Conservation (phyloP, 352 stramenopile genomes). For the Phytophthora podocarpi region DNA sequence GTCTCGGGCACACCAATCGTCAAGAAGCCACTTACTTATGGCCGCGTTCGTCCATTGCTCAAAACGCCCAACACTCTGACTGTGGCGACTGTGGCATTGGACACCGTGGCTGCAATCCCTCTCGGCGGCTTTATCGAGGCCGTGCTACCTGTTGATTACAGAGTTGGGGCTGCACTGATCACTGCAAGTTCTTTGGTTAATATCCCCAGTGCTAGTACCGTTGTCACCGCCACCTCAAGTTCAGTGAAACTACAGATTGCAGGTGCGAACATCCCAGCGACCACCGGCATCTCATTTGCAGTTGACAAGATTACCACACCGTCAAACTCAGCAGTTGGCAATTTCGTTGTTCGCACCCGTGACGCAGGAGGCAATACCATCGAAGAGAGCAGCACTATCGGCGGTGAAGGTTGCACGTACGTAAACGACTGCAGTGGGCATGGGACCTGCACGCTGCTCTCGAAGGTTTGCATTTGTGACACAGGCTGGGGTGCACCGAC, state of each 20-base stretch:
- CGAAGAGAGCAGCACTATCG: slow-evolving; percentile 56
- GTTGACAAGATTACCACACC: slow-evolving; percentile 63
- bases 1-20: slow-evolving; percentile 64
- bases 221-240: slow-evolving; percentile 29
- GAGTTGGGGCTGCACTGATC: slow-evolving; percentile 27
- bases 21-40: slow-evolving; percentile 64
- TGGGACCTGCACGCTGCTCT: slow-evolving; percentile 74
- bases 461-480: slow-evolving; percentile 67
- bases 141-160: slow-evolving; percentile 54
- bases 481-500: slow-evolving; percentile 58
- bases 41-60: slow-evolving; percentile 48
- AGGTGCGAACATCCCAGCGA: slow-evolving; percentile 33
- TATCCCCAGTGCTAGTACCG: slow-evolving; percentile 41
- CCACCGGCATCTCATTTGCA: slow-evolving; percentile 37
- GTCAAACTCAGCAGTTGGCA: slow-evolving; percentile 39
- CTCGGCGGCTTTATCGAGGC: slow-evolving; percentile 49
- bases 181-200: slow-evolving; percentile 35
- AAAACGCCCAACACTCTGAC: slow-evolving; percentile 47
- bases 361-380: slow-evolving; percentile 50
- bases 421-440: slow-evolving; percentile 88
- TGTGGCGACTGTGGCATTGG: slow-evolving; percentile 44
- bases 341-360: slow-evolving; percentile 58
- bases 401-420: slow-evolving; percentile 64
- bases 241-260: slow-evolving; percentile 44
- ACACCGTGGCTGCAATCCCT: slow-evolving; percentile 45